These are phyloP conservation scores for Colletotrichum echinochloae DNA, from an alignment of 2,329 filamentous ascomycete species.

Conservation along the genomic window DNA sequence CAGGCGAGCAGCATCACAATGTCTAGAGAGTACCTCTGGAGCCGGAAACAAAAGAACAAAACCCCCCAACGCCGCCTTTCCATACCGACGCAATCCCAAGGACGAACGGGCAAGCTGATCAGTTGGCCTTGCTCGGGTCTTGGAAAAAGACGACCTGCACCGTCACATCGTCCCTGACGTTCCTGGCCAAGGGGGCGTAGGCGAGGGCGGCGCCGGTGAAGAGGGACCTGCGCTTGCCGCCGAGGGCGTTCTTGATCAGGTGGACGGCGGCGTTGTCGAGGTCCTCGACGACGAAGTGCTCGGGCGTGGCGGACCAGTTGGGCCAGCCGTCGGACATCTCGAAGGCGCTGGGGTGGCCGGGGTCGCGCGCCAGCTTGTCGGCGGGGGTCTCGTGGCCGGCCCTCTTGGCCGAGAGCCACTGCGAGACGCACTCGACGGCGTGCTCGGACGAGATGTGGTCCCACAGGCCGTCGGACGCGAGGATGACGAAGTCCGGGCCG, in stretches of 20 bases:
- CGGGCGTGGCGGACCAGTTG: constrained; percentile 45
- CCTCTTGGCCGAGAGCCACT: constrained; percentile 58
- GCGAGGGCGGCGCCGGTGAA: constrained; percentile 77
- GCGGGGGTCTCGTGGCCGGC: constrained; percentile 9
- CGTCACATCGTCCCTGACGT: constrained; percentile 79
- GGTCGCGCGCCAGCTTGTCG: constrained; percentile 27
- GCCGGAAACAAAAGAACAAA: background rate
- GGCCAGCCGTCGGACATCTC: constrained; percentile 44
- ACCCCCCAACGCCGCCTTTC: background rate
- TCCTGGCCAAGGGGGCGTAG: constrained; percentile 75
- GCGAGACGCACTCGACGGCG: constrained; percentile 67
- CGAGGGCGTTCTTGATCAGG: constrained; percentile 82
- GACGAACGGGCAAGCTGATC: background rate
- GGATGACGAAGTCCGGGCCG: constrained; percentile 67
- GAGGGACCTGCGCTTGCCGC: constrained; percentile 80
- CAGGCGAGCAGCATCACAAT: background rate
- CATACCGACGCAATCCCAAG: background rate
- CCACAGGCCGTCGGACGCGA: constrained; percentile 77
- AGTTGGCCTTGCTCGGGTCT: constrained; percentile 19
- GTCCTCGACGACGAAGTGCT: constrained; percentile 80
- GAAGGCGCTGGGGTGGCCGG: constrained; percentile 6
- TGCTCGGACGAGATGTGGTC: constrained; percentile 68
- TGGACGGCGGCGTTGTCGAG: constrained; percentile 79
- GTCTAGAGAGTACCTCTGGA: background rate
- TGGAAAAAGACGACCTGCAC: constrained; percentile 81